These are phyloP conservation scores for Ceratocystiopsis sp. DNA, from an alignment of 2,329 filamentous ascomycete genomes.

Conservation along the genomic window DNA sequence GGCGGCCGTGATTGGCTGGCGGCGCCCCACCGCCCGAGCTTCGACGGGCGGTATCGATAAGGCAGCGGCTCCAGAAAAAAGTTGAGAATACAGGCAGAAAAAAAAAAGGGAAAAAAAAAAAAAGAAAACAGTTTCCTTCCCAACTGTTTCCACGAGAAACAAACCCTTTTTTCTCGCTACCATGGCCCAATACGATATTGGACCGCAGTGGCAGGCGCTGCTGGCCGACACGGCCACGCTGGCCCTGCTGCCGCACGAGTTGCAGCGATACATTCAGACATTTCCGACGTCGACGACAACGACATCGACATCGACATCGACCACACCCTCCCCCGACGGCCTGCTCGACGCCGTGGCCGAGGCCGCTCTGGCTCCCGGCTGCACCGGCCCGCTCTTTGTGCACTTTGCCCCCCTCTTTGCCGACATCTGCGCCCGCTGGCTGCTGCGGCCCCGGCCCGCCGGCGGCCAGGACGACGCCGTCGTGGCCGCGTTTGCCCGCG, in stretches of 20 bases:
- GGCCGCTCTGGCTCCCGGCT: conserved; percentile 49
- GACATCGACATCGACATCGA: not conserved
- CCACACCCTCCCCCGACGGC: conserved; percentile 16
- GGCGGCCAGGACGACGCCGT: conserved; percentile 24
- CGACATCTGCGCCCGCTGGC: conserved; percentile 72
- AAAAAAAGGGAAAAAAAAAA: conserved; percentile 1
- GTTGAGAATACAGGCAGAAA: conserved; percentile 4
- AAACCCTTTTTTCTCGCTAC: not conserved
- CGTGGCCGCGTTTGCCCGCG: conserved; percentile 58
- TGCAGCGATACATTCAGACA: conserved; percentile 48
- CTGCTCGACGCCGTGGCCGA: conserved; percentile 57
- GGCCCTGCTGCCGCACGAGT: conserved; percentile 48
- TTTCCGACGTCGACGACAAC: conserved; percentile 8
- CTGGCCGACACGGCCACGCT: conserved; percentile 36
- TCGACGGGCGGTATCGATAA: not conserved
- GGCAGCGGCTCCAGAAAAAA: not conserved
- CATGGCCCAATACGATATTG: conserved; percentile 41
- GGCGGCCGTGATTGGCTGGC: conserved; percentile 3
- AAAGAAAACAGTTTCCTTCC: conserved; percentile 1
- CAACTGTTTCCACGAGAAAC: too few species aligned
- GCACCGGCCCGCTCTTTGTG: conserved; percentile 57
- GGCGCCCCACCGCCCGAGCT: not conserved
- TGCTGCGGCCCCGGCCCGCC: conserved; percentile 27
- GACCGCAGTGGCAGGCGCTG: conserved; percentile 36
- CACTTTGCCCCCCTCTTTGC: conserved; percentile 61